phyloP scores from a whole-genome alignment of 495 filamentous ascomycete genomes.

The Podospora pseudopauciseta region DNA sequence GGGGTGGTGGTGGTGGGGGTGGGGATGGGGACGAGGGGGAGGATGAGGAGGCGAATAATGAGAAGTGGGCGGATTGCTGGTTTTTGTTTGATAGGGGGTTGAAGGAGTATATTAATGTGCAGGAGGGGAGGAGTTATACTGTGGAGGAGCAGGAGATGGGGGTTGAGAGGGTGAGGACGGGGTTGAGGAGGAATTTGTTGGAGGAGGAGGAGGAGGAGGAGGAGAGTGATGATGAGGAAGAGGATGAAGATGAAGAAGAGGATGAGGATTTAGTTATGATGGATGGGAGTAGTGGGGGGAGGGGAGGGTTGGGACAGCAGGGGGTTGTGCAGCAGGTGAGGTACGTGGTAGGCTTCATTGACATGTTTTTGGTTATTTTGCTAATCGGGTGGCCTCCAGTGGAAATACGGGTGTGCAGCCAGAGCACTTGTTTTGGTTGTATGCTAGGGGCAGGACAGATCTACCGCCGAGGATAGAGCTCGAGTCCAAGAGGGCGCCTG shows the following conservation, averaged over 20 bases:
- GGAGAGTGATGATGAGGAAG: conserved; percentile 57
- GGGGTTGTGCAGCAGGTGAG: no score
- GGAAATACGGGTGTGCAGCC: conserved; percentile 17
- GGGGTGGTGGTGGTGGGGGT: conserved; percentile 19
- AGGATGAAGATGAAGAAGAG: conserved; percentile 38
- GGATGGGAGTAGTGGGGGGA: conserved; percentile 33
- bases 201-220: conserved; percentile 48
- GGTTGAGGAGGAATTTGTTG: conserved; percentile 54
- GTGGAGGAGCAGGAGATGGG: conserved; percentile 63
- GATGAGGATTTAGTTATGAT: conserved; percentile 32
- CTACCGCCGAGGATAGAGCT: conserved; percentile 28
- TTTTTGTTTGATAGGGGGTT: conserved; percentile 37
- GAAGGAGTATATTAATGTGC: conserved; percentile 40
- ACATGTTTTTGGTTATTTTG: no score
- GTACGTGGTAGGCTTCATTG: no score
- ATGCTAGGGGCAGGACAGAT: conserved; percentile 35
- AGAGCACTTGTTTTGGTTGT: conserved; percentile 33
- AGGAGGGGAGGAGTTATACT: conserved; percentile 57
- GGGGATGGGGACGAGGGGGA: conserved; percentile 29
- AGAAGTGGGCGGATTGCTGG: conserved; percentile 42
- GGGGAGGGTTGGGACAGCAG: conserved; percentile 26
- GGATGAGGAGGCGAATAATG: conserved; percentile 35
- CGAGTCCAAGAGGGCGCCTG: conserved; percentile 10
- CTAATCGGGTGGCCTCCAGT: no score
- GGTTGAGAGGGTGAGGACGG: conserved; percentile 67